Conservation (phyloP, 805 yeast genomes). For the Candida pseudoglaebosa region DNA sequence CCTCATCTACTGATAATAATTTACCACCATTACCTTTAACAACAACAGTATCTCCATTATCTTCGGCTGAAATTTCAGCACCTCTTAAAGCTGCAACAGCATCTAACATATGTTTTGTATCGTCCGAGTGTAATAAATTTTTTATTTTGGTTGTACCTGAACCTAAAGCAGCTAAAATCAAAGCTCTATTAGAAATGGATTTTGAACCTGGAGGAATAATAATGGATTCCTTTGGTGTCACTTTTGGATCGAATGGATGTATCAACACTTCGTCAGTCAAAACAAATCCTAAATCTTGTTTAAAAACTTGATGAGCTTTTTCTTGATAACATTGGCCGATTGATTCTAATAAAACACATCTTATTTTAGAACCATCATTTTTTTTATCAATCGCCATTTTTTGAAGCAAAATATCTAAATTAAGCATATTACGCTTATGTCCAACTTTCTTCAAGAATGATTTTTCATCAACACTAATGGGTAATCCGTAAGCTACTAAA, state of each 20-base stretch:
- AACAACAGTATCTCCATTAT: constrained; percentile 85
- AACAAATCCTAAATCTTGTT: constrained; percentile 74
- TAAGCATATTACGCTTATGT: constrained; percentile 56
- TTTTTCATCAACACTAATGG: constrained; percentile 72
- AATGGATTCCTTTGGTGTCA: constrained; percentile 42
- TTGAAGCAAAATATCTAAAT: constrained; percentile 67
- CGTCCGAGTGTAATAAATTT: constrained; percentile 92
- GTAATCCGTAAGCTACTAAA: constrained; percentile 80
- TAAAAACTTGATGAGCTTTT: constrained; percentile 79
- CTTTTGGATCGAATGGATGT: constrained; percentile 43
- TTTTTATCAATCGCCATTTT: constrained; percentile 97
- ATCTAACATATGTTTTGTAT: constrained; percentile 88
- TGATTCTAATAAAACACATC: constrained; percentile 74
- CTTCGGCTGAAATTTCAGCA: constrained; percentile 78
- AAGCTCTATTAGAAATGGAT: constrained; percentile 93
- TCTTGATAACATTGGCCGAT: constrained; percentile 90
- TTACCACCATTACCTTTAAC: constrained; percentile 84
- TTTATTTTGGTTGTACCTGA: constrained; percentile 77
- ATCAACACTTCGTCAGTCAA: constrained; percentile 79
- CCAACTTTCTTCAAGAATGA: constrained; percentile 63
- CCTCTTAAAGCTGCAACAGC: constrained; percentile 80
- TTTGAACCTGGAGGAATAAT: constrained; percentile 92
- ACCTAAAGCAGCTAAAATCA: constrained; percentile 89
- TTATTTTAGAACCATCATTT: constrained; percentile 88
- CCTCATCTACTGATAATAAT: constrained; percentile 57